Base-by-base conservation (phyloP, 106 monocot species). In the Platanthera zijinensis region DNA sequence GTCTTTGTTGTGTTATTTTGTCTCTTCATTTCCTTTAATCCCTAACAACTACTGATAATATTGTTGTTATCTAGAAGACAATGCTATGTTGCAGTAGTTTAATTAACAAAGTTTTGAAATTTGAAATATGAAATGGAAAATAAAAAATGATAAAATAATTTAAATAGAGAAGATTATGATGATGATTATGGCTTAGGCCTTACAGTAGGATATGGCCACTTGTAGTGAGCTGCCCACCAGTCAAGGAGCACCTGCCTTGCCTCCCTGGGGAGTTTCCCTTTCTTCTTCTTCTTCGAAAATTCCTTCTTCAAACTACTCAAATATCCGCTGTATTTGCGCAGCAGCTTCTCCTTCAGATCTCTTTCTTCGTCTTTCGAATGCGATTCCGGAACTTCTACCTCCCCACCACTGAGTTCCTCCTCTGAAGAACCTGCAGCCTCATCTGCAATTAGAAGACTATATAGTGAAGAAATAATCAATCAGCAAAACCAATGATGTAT, bases 161-260 rank as follows among this genome's bases (percentile, higher is more conserved):
- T 32, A 32, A 32, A 32, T 32, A 32, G 32, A 32, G 32, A 32
- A 32, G 32, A 32, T 54, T 9, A 14, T 54, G 54, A 15, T 54
- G 15, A 54, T 32, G 13, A 54, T 11, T 3, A 10, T 14, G 54
- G 4, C 15, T 7, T 11, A 6, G 19, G 19, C 21, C 59, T 75
- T 89, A 92, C 92, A 21, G 92, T 92, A 7, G 92, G 92, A 47
- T 92, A 92, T 0, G 92, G 92, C 92, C 92, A 92, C 74, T 88
- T 74, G 32, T 89, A 89, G 74, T 92, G 92, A 45, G 73, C 72
- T 57, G 80, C 86, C 92, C 92, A 92, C 92, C 92, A 92, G 47
- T 92, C 86, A 0, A 92, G 62, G 46, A 92, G 64, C 8, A 76
- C 57, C 21, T 62, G 78, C 25, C 92, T 74, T 21, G 92, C 92